phyloP scores from a whole-genome alignment of 176 grass and related monocot species.

The Dendrocalamus sinicus region DNA sequence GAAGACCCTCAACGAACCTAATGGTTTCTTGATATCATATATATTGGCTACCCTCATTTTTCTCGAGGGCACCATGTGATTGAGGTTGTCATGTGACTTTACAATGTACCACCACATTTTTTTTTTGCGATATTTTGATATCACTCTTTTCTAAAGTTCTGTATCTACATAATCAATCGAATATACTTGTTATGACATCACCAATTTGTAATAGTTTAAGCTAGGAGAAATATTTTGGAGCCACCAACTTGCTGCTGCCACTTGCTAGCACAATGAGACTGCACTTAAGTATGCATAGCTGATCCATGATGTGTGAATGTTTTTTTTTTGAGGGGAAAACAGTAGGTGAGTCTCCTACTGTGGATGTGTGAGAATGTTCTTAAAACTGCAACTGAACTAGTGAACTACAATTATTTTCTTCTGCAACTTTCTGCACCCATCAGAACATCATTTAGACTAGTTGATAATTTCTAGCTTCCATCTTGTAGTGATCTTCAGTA shows the following conservation, averaged over 20 bases:
- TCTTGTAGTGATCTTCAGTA: not conserved
- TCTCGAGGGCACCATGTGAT: not conserved
- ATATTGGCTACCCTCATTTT: not conserved
- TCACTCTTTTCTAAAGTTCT: not conserved
- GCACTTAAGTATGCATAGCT: not conserved
- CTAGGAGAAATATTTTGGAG: not conserved
- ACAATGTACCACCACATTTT: not conserved
- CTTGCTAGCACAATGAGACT: not conserved
- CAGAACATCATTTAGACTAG: not conserved
- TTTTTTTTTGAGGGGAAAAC: too few relatives aligned
- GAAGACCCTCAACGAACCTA: constrained; percentile 14
- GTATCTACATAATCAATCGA: not conserved
- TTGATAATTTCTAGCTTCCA: not conserved
- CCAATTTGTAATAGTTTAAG: constrained; percentile 43
- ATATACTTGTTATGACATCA: not conserved
- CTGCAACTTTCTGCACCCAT: not conserved
- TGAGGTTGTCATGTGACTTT: constrained; percentile 36
- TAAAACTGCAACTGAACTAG: not conserved
- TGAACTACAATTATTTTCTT: not conserved
- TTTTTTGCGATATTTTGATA: constrained; percentile 3
- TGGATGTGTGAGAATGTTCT: too few relatives aligned
- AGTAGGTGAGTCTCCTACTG: too few relatives aligned
- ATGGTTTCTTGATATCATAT: not conserved
- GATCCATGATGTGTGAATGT: not conserved
- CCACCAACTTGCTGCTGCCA: constrained; percentile 16